Evolutionary conservation across 129 eudicot genomes (phyloP), one percentile per base, ranked within the genome.

Genomic region (Daucus carota): DNA sequence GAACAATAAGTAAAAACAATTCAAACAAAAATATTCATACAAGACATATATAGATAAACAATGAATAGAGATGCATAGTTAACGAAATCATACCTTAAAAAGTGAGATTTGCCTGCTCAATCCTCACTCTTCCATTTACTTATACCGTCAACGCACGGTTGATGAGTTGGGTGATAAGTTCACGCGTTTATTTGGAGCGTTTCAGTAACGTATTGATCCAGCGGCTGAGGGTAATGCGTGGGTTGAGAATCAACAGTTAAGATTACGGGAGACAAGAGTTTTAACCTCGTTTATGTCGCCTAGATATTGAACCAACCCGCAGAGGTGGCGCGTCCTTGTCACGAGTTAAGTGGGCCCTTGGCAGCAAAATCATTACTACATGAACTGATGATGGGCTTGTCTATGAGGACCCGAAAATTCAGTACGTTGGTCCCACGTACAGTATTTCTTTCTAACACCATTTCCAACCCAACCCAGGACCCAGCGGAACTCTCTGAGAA

Each of bases 81-180:
- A 29, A 67, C 26, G 79, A 72, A 47, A 40, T 15, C 82, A 79
- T 81, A 86, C 90, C 90, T 81, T 73, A 76, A 36, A n/a, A 48
- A 18, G 33, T 8, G 52, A 71, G 45, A 77, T 76, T 45, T 31
- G 45, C 32, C 28, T 29, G 47, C 48, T 54, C 38, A 7, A 59
- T 80, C 74, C n/a, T 65, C 46, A n/a, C 38, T 4, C 59, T 72
- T 66, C 5, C 65, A 24, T 54, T 50, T 29, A 42, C 41, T 60
- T 79, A 31, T 79, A 16, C 22, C n/a, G 63, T 60, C 71, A 76
- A 34, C 62, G 76, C 44, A 54, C 59, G 45, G 76, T 44, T 76
- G 67, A 2, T 9, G 63, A 43, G 66, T 32, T 54, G 74, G 16
- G 42, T n/a, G n/a, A n/a, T n/a, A 20, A 3, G 34, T 8, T 66